A percentile compares a stretch with the other conserved stretches of the same genome.
phyloP scores from a whole-genome alignment of 2,329 filamentous ascomycete species.

The Rhinocladiella mackenziei region DNA sequence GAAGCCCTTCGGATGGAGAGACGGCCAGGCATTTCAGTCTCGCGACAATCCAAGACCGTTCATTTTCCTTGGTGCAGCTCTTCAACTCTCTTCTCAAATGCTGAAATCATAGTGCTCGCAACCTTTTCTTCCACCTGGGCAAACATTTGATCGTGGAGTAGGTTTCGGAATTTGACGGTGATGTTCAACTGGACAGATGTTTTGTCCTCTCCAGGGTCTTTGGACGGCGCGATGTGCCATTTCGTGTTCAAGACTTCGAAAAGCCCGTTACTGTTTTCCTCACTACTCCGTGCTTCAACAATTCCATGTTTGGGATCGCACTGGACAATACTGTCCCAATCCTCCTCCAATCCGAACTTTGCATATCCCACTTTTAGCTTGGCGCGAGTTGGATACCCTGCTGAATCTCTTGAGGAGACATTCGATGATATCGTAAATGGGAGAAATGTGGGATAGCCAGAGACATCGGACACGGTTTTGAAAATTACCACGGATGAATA shows the following conservation, averaged over 20 bases:
- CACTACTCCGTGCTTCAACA: slow-evolving; percentile 65
- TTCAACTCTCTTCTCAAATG: slow-evolving; percentile 78
- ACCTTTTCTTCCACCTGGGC: slow-evolving; percentile 77
- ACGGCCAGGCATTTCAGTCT: too few relatives aligned
- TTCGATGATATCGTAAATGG: slow-evolving; percentile 78
- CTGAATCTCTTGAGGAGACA: slow-evolving; percentile 69
- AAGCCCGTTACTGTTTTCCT: slow-evolving; percentile 53
- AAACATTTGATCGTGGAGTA: slow-evolving; percentile 80
- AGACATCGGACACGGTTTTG: slow-evolving; percentile 80
- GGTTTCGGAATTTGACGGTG: slow-evolving; percentile 80
- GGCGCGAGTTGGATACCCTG: slow-evolving; percentile 62
- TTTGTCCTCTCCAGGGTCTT: slow-evolving; percentile 39
- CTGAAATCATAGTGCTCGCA: slow-evolving; percentile 82
- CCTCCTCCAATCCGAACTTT: slow-evolving; percentile 64
- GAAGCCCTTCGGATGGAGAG: background rate
- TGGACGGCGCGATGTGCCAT: slow-evolving; percentile 41
- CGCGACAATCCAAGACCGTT: too few relatives aligned
- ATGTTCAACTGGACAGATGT: slow-evolving; percentile 75
- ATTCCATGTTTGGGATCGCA: slow-evolving; percentile 65
- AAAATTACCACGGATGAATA: slow-evolving; percentile 71
- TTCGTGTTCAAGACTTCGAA: slow-evolving; percentile 45
- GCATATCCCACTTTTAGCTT: slow-evolving; percentile 83
- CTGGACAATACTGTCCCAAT: slow-evolving; percentile 73
- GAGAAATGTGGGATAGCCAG: slow-evolving; percentile 80
- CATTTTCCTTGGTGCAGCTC: slow-evolving; percentile 40